Conservation (phyloP, 768 basidiomycete species). For the Lentinula sp. region DNA sequence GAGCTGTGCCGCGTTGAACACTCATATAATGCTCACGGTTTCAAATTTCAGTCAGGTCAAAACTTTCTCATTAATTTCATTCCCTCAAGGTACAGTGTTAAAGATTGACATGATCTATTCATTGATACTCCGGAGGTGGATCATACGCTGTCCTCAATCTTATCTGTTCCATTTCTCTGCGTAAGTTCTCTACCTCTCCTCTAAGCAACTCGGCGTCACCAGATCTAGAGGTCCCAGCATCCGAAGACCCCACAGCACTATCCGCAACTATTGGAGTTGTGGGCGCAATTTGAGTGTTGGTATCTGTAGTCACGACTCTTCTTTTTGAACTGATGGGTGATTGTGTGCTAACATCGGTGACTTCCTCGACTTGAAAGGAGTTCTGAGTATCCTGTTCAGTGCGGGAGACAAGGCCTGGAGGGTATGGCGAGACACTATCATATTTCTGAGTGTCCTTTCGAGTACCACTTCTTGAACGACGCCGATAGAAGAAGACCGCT, state of each 20-base stretch:
- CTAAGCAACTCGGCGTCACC: constrained; percentile 1
- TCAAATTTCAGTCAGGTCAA: too few species aligned
- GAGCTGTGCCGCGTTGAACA: too few species aligned
- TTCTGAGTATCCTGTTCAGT: not conserved
- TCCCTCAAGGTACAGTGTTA: too few species aligned
- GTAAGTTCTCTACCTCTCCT: constrained; percentile 9
- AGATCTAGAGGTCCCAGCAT: not conserved
- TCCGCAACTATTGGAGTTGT: too few species aligned
- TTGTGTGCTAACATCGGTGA: not conserved
- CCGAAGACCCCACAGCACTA: not conserved
- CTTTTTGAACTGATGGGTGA: not conserved
- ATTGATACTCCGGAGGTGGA: constrained; percentile 9
- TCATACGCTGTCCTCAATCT: constrained; percentile 4
- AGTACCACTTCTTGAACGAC: not conserved
- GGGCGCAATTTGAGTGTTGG: not conserved
- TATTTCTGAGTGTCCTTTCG: not conserved
- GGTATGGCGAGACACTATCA: not conserved
- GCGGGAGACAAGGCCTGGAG: not conserved
- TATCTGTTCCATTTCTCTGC: constrained; percentile 11
- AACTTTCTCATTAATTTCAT: too few species aligned
- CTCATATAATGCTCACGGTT: too few species aligned
- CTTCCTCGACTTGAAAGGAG: not conserved
- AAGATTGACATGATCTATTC: too few species aligned
- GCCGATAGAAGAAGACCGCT: constrained; percentile 8
- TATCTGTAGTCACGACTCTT: too few species aligned